Conservation (phyloP, 2,329 filamentous ascomycete genomes). For the Botrytis hyacinthi region DNA sequence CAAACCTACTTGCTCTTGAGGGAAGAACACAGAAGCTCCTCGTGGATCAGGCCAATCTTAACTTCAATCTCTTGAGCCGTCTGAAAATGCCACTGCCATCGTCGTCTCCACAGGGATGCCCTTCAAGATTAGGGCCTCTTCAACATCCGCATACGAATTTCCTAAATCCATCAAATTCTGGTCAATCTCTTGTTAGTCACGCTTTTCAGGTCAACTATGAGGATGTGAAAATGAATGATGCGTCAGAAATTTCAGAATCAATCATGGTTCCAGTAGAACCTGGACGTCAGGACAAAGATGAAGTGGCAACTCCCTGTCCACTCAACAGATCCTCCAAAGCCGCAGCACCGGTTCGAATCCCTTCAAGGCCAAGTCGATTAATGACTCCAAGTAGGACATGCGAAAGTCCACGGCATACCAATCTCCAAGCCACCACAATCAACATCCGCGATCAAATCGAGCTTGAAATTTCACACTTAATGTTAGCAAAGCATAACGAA, state of each 20-base stretch:
- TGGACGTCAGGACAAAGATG: not conserved
- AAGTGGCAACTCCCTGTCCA: too few relatives aligned
- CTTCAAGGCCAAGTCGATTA: not conserved
- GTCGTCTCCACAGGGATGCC: not conserved
- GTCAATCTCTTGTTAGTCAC: not conserved
- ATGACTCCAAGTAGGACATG: not conserved
- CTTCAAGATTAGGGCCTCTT: not conserved
- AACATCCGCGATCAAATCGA: not conserved
- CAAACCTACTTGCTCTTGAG: not conserved
- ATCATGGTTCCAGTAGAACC: not conserved
- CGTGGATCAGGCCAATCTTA: not conserved
- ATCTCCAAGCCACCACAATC: not conserved
- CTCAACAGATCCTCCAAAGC: too few relatives aligned
- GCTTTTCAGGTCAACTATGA: too few relatives aligned
- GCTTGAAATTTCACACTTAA: slow-evolving; percentile 40
- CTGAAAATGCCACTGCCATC: not conserved
- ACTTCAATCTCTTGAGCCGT: not conserved
- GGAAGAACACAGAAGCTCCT: not conserved
- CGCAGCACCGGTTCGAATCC: too few relatives aligned
- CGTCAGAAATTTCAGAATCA: not conserved
- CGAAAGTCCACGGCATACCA: not conserved
- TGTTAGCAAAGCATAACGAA: slow-evolving; percentile 91
- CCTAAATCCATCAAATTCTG: not conserved
- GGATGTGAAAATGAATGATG: not conserved
- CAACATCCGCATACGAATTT: not conserved